Evolutionary conservation across 352 stramenopile species (phyloP), one percentile per base, ranked within the genome.

Genomic region (Halophytophthora batemanensis): DNA sequence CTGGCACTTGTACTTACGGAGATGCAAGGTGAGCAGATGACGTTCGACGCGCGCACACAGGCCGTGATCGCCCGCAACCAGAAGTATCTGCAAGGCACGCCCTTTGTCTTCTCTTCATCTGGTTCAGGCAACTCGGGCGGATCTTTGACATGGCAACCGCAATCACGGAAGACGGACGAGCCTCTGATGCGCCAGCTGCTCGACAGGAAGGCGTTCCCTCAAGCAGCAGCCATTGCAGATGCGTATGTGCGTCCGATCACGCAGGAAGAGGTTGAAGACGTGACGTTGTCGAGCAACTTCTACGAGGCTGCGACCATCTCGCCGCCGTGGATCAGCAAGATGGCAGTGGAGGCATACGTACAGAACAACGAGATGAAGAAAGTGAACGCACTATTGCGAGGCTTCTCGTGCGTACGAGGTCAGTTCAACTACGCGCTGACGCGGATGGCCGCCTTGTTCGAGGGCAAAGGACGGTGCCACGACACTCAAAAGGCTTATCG

Each of bases 351-450:
- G 6, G 61, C 70, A 10, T 87, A 77, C 41, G 55, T 71, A 0
- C 54, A 56, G 12, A 80, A 64, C 17, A 59, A 59, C 18, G 67
- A 85, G n/a, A 52, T 74, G 21, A 44, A 75, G 35, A 86, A 87
- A 57, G 59, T 90, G 10, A 48, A 61, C 12, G 65, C 51, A 6
- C 56, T 90, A 19, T 17, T 90, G 18, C 56, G 56, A 6, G 71
- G 69, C 4, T 86, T 88, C 38, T 37, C 34, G 11, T 39, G 50
- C 19, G 52, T 71, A 8, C 60, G 73, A 17, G 57, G 57, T 8
- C 39, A 72, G 7, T 63, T 75, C 35, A 57, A 50, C 11, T 54
- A 59, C 29, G 76, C 70, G 11, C 50, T 87, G 11, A 58, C 56
- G 25, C 56, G 56, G 7, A 53, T 64, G 34, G 25, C 64, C 15